Evolutionary conservation across 306 rosid genomes (phyloP).

Genomic region (Neltuma alba): DNA sequence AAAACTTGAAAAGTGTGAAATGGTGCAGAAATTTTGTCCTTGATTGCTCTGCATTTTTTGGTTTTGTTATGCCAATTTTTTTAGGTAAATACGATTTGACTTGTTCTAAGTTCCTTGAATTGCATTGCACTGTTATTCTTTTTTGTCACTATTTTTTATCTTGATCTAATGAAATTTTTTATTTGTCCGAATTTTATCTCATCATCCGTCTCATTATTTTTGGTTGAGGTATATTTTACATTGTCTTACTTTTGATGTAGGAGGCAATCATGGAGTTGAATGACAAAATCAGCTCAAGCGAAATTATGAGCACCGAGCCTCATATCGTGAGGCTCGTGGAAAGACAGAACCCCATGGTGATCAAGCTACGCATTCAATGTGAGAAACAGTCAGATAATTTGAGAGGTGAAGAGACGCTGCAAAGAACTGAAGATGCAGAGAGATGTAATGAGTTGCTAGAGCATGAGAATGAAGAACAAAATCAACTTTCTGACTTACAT

Average conservation of each 20-base stretch:
- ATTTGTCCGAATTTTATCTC: not conserved
- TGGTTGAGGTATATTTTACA: not conserved
- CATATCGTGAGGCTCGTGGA: not conserved
- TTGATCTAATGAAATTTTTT: not conserved
- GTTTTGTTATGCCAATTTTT: not conserved
- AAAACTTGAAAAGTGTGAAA: not conserved
- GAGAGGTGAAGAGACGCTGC: not conserved
- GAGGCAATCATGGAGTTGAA: not conserved
- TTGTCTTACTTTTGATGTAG: not conserved
- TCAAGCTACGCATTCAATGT: not conserved
- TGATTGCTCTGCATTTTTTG: not conserved
- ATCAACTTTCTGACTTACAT: conserved; percentile 9
- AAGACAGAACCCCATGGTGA: not conserved
- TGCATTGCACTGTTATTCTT: not conserved
- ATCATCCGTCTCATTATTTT: conserved; percentile 3
- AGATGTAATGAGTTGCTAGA: not conserved
- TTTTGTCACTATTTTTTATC: not conserved
- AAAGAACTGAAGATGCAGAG: not conserved
- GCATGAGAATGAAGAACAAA: conserved; percentile 1
- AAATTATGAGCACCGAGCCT: not conserved
- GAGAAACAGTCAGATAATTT: not conserved
- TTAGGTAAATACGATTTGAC: not conserved
- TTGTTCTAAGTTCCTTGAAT: not conserved
- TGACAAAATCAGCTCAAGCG: not conserved
- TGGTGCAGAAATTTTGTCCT: not conserved